phyloP scores from a whole-genome alignment of 495 filamentous ascomycete species.

The Schizothecium vesticola region DNA sequence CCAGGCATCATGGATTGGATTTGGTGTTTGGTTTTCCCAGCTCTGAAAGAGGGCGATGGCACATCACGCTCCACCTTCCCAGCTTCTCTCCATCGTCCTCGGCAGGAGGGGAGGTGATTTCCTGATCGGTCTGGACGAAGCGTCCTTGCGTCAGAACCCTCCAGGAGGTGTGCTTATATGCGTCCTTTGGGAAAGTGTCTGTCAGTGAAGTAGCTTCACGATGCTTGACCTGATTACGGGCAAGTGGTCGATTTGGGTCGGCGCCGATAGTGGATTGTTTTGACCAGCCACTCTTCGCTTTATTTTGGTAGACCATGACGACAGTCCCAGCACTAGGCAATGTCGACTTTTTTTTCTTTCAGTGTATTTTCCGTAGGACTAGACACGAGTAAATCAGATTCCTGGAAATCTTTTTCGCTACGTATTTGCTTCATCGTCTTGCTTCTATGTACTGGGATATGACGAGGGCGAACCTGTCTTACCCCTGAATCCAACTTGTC shows the following conservation, averaged over 20 bases:
- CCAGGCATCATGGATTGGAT: neutral
- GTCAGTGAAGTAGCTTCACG: neutral
- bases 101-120: neutral
- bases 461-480: neutral
- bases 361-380: neutral
- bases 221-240: neutral
- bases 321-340: neutral
- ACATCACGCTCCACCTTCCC: neutral
- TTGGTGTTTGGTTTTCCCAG: neutral
- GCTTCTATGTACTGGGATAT: neutral
- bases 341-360: neutral
- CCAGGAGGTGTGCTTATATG: neutral
- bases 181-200: neutral
- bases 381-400: neutral
- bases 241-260: neutral
- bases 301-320: neutral
- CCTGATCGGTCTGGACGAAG: neutral
- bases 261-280: neutral
- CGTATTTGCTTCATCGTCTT: neutral
- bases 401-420: too few relatives aligned
- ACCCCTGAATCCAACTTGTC: neutral
- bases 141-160: neutral
- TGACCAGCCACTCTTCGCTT: neutral
- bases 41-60: neutral
- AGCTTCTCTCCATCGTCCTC: neutral